Evolutionary conservation across 2,329 filamentous ascomycete genomes (phyloP).

Genomic region (Trichoderma sp.): DNA sequence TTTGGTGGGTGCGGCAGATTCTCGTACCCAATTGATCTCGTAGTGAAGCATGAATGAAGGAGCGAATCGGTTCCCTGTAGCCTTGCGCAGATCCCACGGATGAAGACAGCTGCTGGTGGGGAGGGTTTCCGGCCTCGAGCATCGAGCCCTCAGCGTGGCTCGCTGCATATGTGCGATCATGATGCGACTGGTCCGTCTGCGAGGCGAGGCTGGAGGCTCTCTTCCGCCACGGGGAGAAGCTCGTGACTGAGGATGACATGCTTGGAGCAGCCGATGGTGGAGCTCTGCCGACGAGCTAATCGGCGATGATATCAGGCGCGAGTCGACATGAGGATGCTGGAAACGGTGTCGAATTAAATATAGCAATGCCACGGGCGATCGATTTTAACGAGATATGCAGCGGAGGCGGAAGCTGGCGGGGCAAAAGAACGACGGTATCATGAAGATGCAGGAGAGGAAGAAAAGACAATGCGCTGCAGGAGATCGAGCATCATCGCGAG

Average conservation of each 20-base stretch:
- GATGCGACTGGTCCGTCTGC: conserved; percentile 36
- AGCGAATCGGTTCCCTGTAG: conserved; percentile 68
- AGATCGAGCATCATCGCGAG: conserved; percentile 12
- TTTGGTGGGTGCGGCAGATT: background rate
- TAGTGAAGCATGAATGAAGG: conserved; percentile 68
- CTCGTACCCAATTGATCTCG: conserved; percentile 60
- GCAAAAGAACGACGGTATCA: conserved; percentile 12
- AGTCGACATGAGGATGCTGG: conserved; percentile 32
- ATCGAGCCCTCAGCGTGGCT: conserved; percentile 33
- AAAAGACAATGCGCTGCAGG: background rate
- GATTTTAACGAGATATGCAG: background rate
- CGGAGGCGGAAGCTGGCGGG: background rate
- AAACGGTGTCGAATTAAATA: background rate
- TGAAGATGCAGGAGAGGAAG: conserved; percentile 9
- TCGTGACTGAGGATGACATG: conserved; percentile 53
- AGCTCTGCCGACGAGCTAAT: conserved; percentile 25
- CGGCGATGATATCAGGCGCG: conserved; percentile 31
- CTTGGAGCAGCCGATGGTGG: conserved; percentile 26
- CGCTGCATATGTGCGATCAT: conserved; percentile 36
- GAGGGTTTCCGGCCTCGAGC: conserved; percentile 30
- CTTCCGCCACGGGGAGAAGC: conserved; percentile 54
- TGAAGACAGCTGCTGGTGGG: conserved; percentile 43
- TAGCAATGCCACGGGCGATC: background rate
- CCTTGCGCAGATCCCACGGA: conserved; percentile 42
- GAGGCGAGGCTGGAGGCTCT: conserved; percentile 45